Evolutionary conservation across 495 filamentous ascomycete species (phyloP).

Genomic region (Chlorociboria aeruginascens): DNA sequence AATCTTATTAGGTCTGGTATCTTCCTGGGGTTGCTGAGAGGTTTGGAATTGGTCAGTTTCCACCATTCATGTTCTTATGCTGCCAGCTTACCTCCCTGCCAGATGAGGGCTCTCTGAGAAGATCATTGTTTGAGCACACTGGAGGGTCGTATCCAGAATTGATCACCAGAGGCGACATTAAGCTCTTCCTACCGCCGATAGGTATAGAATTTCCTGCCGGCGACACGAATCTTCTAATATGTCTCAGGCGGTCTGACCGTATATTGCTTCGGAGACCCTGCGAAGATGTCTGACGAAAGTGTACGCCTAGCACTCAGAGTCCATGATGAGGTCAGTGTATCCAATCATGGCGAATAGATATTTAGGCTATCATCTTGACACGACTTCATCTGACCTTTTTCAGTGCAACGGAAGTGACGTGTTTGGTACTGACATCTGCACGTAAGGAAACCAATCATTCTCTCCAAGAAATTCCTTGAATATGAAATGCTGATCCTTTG

Average conservation of each 20-base stretch:
- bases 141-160: conserved; percentile 87
- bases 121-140: conserved; percentile 87
- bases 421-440: conserved; percentile 97
- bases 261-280: conserved; percentile 92
- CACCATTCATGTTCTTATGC: not conserved
- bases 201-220: conserved; percentile 24
- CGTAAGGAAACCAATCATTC: conserved; percentile 18
- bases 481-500: too few species aligned
- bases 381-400: conserved; percentile 13
- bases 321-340: conserved; percentile 61
- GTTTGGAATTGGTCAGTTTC: conserved; percentile 66
- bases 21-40: conserved; percentile 88
- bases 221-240: conserved; percentile 13
- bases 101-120: conserved; percentile 79
- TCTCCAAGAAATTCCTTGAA: too few species aligned
- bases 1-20: conserved; percentile 59
- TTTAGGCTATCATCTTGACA: too few species aligned
- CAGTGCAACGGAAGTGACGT: conserved; percentile 93
- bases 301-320: conserved; percentile 79
- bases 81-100: conserved; percentile 4
- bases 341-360: not conserved
- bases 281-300: conserved; percentile 81
- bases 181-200: conserved; percentile 91
- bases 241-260: conserved; percentile 74
- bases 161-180: conserved; percentile 87